Evolutionary conservation across 306 rosid species (phyloP), one percentile per base, ranked within the genome.

Genomic region (Datisca glomerata): DNA sequence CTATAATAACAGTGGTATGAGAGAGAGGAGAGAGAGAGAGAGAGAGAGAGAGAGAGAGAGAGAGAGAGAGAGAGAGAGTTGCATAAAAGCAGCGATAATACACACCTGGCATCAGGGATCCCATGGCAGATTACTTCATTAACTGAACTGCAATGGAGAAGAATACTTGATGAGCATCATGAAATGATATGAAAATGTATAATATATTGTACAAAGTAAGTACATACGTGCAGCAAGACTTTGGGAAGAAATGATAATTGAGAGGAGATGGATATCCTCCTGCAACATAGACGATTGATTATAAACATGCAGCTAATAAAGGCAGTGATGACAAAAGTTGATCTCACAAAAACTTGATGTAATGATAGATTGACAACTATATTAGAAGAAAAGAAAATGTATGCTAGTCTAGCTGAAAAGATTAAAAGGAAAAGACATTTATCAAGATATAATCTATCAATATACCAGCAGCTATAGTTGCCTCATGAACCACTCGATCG

Each of bases 161-260:
- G 43, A 43, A 24, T 41, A 46, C 27, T 33, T 43, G 29, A 57
- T 51, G 56, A 55, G 52, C 33, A 48, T 25, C 21, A 43, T 23
- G 50, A 19, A 49, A 47, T 55, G 43, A 7, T 16, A 40, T 16
- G 27, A 57, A 29, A 15, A 12, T 6, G 21, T 19, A 8, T 19
- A 13, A 50, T 9, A 3, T 17, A 40, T 3, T 46, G 24, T 21
- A 79, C 56, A 47, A 67, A 49, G 22, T 52, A n/a, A 72, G 81
- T 68, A 78, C 93, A 80, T 78, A 89, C 95, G 93, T 89, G 98
- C 98, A 89, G 91, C 98, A 89, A 61, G 98, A 89, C 74, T 89
- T 89, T 10, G 98, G 98, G 67, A 89, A 84, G 64, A 84, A 89
- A 64, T 80, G 48, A 52, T 89, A 89, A 68, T 83, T 84, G 66